These are phyloP conservation scores for Pythium oligandrum DNA, from an alignment of 352 stramenopile genomes.

Conservation along the genomic window DNA sequence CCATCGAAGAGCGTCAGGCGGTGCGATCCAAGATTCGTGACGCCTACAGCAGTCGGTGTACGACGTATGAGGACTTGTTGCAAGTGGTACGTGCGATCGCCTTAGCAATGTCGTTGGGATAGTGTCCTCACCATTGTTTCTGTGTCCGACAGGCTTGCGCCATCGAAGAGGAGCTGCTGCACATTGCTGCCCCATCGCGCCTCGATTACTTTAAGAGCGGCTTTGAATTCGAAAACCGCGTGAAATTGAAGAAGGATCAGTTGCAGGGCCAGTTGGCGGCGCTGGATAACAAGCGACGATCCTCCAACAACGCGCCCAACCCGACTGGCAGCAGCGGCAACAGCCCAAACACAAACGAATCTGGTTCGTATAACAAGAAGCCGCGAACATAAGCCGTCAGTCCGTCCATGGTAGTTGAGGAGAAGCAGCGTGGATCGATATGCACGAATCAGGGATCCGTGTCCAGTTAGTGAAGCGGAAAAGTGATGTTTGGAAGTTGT, in stretches of 20 bases:
- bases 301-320: slow-evolving; percentile 20
- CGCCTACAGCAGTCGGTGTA: slow-evolving; percentile 80
- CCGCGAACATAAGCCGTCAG: slow-evolving; percentile 16
- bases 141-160: slow-evolving; percentile 52
- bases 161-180: slow-evolving; percentile 86
- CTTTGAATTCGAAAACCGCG: slow-evolving; percentile 88
- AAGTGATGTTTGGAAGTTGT: no score
- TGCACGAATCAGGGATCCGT: no score
- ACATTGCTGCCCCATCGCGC: slow-evolving; percentile 84
- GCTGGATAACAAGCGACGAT: slow-evolving; percentile 71
- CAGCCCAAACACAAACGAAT: slow-evolving; percentile 24
- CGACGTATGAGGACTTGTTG: slow-evolving; percentile 84
- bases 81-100: slow-evolving; percentile 60
- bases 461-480: no score
- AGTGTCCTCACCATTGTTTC: neutral
- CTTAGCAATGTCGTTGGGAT: slow-evolving; percentile 1
- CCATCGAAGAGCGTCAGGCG: slow-evolving; percentile 86
- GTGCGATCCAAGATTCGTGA: slow-evolving; percentile 85
- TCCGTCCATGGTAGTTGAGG: neutral
- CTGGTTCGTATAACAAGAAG: slow-evolving; percentile 51
- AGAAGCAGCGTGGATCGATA: no score
- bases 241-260: slow-evolving; percentile 88
- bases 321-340: slow-evolving; percentile 35
- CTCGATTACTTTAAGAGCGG: slow-evolving; percentile 90
- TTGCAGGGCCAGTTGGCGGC: slow-evolving; percentile 78